Evolutionary conservation across 2,329 filamentous ascomycete species (phyloP).

Genomic region (Penicillium sp.): DNA sequence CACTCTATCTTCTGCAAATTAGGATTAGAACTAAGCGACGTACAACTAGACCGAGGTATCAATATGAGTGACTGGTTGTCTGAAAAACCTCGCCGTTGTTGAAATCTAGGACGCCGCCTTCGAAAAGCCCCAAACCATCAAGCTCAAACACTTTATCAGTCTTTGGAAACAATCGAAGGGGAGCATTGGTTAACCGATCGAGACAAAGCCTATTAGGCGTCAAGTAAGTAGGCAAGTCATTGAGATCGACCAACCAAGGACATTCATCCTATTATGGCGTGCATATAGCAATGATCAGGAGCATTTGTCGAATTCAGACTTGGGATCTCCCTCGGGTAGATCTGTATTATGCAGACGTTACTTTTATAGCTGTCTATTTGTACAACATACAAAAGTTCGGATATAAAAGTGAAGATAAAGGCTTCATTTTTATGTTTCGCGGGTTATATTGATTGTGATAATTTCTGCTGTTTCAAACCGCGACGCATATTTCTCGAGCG

Average conservation of each 20-base stretch:
- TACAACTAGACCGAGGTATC: not conserved
- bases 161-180: slow-evolving; percentile 12
- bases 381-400: not conserved
- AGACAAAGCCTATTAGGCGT: slow-evolving; percentile 7
- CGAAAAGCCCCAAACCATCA: slow-evolving; percentile 10
- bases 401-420: not conserved
- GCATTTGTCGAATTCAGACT: slow-evolving; percentile 9
- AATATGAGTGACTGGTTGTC: slow-evolving; percentile 12
- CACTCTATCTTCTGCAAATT: not conserved
- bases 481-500: not conserved
- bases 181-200: slow-evolving; percentile 9
- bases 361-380: not conserved
- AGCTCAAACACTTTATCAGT: slow-evolving; percentile 6
- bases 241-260: slow-evolving; percentile 13
- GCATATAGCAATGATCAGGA: slow-evolving; percentile 1
- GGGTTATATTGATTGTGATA: not conserved
- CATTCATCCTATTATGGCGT: slow-evolving; percentile 12
- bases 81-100: slow-evolving; percentile 1
- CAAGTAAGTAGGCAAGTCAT: slow-evolving; percentile 14
- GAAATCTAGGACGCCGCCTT: slow-evolving; percentile 7
- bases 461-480: too few relatives aligned
- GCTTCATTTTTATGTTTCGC: not conserved
- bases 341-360: not conserved
- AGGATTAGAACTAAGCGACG: not conserved
- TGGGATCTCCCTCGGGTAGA: slow-evolving; percentile 9